These are phyloP conservation scores for Centrapalus pauciflorus DNA, from an alignment of 129 eudicot species.

Conservation along the genomic window DNA sequence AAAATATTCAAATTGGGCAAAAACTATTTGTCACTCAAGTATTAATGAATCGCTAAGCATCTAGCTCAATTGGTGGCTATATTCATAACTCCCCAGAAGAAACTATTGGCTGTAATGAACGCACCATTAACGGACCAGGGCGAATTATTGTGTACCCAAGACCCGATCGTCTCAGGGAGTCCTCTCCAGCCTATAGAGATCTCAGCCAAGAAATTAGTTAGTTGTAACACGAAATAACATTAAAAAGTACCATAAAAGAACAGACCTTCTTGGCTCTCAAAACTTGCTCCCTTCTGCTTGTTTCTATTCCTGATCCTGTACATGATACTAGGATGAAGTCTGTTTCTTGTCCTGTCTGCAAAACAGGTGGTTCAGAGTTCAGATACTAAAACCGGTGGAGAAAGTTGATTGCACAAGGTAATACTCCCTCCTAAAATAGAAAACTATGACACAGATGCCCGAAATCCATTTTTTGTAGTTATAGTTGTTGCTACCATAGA, in stretches of 20 bases:
- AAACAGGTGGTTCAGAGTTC: slow-evolving; percentile 10
- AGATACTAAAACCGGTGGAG: neutral
- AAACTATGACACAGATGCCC: neutral
- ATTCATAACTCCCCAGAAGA: neutral
- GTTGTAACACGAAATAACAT: neutral
- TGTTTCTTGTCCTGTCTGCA: slow-evolving; percentile 99
- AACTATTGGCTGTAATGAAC: slow-evolving; percentile 6
- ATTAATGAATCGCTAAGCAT: neutral
- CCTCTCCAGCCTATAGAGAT: slow-evolving; percentile 83
- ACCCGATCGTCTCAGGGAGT: slow-evolving; percentile 85
- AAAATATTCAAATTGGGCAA: too few relatives aligned
- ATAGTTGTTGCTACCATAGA: neutral
- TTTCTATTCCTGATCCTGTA: slow-evolving; percentile 89
- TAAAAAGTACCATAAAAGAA: neutral
- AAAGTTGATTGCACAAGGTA: slow-evolving; percentile 1
- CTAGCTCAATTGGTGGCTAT: neutral
- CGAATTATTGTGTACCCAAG: slow-evolving; percentile 95
- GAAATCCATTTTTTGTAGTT: neutral
- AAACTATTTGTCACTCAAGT: neutral
- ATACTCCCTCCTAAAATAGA: neutral
- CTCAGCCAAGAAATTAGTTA: neutral
- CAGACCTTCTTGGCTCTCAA: slow-evolving; percentile 80
- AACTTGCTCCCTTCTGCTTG: slow-evolving; percentile 83
- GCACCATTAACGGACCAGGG: slow-evolving; percentile 91
- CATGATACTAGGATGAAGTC: slow-evolving; percentile 96